A percentile compares a stretch with the other conserved stretches of the same genome.
These are phyloP conservation scores for Gaillardinia entomophila DNA, from an alignment of 805 yeast genomes.

Conservation along the genomic window DNA sequence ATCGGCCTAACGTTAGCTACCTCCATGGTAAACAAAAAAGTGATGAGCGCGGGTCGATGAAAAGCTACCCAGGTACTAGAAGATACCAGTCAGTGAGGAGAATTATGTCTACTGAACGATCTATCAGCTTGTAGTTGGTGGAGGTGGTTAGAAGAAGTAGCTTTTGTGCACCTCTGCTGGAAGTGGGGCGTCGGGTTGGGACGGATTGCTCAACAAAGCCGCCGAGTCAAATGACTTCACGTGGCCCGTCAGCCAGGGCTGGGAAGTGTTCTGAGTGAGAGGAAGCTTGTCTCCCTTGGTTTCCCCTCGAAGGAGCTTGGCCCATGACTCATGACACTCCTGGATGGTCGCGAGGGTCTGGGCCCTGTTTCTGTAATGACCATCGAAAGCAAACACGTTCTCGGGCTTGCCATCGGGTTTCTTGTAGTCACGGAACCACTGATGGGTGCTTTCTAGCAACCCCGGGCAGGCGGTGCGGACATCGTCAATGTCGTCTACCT, in stretches of 20 bases:
- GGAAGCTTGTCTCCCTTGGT: slow-evolving; percentile 17
- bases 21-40: no score
- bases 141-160: no score
- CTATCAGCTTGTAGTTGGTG: no score
- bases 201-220: neutral
- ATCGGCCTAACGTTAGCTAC: slow-evolving; percentile 5
- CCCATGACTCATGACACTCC: slow-evolving; percentile 86
- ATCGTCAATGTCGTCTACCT: slow-evolving; percentile 86
- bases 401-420: slow-evolving; percentile 97
- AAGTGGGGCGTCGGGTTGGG: neutral
- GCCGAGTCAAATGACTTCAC: neutral
- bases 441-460: slow-evolving; percentile 85
- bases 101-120: no score
- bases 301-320: slow-evolving; percentile 62
- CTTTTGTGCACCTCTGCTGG: neutral
- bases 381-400: slow-evolving; percentile 95
- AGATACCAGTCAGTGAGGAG: no score
- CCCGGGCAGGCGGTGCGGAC: slow-evolving; percentile 90
- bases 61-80: no score
- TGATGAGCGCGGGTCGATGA: no score
- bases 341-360: slow-evolving; percentile 81
- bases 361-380: slow-evolving; percentile 80
- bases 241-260: neutral
- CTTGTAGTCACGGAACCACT: slow-evolving; percentile 98
- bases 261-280: neutral